Evolutionary conservation across 441 rosid genomes (phyloP).

Genomic region (Dalechampia spathulata): DNA sequence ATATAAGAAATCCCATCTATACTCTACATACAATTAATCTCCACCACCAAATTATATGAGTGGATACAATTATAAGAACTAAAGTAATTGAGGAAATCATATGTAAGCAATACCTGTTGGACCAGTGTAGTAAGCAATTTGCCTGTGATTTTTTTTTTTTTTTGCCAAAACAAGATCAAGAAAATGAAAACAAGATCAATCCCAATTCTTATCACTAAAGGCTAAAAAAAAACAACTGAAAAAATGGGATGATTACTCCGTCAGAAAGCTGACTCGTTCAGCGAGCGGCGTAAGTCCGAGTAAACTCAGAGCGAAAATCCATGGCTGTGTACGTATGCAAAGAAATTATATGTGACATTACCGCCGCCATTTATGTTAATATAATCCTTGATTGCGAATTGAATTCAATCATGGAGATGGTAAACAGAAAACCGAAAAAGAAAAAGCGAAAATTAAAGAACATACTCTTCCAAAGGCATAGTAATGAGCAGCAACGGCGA

Average conservation of each 20-base stretch:
- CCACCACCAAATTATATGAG: no score
- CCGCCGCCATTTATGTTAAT: no score
- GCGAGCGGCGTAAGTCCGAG: conserved; percentile 75
- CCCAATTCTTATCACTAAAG: no score
- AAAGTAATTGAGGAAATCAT: background rate
- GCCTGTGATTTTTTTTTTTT: no score
- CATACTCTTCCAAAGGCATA: conserved; percentile 37
- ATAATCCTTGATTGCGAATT: no score
- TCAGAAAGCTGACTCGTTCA: conserved; percentile 84
- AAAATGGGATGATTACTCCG: no score
- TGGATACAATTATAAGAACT: background rate
- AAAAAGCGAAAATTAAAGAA: background rate
- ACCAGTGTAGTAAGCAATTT: conserved; percentile 72
- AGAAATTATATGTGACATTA: background rate
- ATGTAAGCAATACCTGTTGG: conserved; percentile 55
- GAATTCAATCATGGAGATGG: no score
- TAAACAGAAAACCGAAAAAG: no score
- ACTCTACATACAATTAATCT: no score
- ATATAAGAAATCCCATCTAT: no score
- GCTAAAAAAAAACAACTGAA: no score
- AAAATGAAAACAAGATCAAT: background rate
- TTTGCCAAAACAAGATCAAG: no score
- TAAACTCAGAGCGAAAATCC: conserved; percentile 77
- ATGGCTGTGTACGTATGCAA: conserved; percentile 45
- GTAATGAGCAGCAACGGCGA: conserved; percentile 48